Evolutionary conservation across 495 filamentous ascomycete genomes (phyloP).

Genomic region (Geoglossum glabrum): DNA sequence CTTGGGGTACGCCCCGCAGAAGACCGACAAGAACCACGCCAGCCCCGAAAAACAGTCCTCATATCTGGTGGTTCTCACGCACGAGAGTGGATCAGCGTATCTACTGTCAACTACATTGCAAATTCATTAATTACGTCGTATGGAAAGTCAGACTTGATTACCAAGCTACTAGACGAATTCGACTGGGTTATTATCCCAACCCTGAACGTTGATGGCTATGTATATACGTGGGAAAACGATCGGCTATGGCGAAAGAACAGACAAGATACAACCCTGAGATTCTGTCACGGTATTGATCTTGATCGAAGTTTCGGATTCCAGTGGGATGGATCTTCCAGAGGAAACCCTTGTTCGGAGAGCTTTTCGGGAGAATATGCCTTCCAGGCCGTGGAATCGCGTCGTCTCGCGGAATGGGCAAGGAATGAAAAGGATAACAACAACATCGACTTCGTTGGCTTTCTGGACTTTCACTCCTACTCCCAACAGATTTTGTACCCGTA

Average conservation of each 20-base stretch:
- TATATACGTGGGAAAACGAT: slow-evolving; percentile 81
- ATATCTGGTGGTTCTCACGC: slow-evolving; percentile 75
- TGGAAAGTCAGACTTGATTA: slow-evolving; percentile 43
- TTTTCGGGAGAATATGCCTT: slow-evolving; percentile 73
- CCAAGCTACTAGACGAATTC: slow-evolving; percentile 55
- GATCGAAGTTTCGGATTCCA: slow-evolving; percentile 70
- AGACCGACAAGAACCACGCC: slow-evolving; percentile 18
- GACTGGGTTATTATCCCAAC: slow-evolving; percentile 83
- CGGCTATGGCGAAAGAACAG: slow-evolving; percentile 92
- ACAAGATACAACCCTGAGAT: slow-evolving; percentile 59
- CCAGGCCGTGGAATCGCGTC: slow-evolving; percentile 57
- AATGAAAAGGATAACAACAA: slow-evolving; percentile 59
- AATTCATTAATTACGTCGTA: slow-evolving; percentile 76
- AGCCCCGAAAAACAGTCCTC: slow-evolving; percentile 54
- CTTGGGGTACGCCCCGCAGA: slow-evolving; percentile 42
- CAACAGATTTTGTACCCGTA: slow-evolving; percentile 92
- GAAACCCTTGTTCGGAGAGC: slow-evolving; percentile 81
- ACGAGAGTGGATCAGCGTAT: slow-evolving; percentile 89
- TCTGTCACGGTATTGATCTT: slow-evolving; percentile 75
- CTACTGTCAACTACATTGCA: slow-evolving; percentile 75
- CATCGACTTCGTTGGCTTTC: slow-evolving; percentile 53
- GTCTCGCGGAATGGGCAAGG: slow-evolving; percentile 63
- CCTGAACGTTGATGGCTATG: slow-evolving; percentile 84
- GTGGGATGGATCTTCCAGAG: slow-evolving; percentile 52
- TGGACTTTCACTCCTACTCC: slow-evolving; percentile 90